These are phyloP conservation scores for Tardiomyces blankii DNA, from an alignment of 1,139 yeast species.

Conservation along the genomic window DNA sequence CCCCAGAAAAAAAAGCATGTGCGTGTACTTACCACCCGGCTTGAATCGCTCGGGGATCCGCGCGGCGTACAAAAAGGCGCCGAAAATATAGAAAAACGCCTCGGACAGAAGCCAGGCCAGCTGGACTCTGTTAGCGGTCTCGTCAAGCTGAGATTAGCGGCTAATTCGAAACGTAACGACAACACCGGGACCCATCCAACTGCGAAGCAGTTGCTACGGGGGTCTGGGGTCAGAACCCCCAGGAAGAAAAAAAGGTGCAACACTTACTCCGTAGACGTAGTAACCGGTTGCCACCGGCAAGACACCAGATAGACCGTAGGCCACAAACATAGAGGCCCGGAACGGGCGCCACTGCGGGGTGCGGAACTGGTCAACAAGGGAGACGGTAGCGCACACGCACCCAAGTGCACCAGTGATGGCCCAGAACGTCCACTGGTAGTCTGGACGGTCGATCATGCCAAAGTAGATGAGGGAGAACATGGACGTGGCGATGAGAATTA, in stretches of 20 bases:
- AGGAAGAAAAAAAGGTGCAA: neutral
- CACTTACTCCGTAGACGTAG: slow-evolving; percentile 27
- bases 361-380: slow-evolving; percentile 56
- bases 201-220: too few relatives aligned
- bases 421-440: slow-evolving; percentile 34
- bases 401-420: slow-evolving; percentile 47
- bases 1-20: too few relatives aligned
- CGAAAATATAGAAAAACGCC: slow-evolving; percentile 62
- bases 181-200: too few relatives aligned
- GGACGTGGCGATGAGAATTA: slow-evolving; percentile 63
- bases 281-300: slow-evolving; percentile 55
- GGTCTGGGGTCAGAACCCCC: neutral
- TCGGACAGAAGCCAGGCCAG: slow-evolving; percentile 54
- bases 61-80: slow-evolving; percentile 70
- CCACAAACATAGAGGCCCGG: slow-evolving; percentile 67
- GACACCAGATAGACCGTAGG: slow-evolving; percentile 71
- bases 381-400: slow-evolving; percentile 46
- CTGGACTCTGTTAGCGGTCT: slow-evolving; percentile 41
- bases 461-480: slow-evolving; percentile 61
- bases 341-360: slow-evolving; percentile 62
- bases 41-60: slow-evolving; percentile 64
- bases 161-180: too few relatives aligned
- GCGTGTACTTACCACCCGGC: slow-evolving; percentile 43
- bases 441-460: slow-evolving; percentile 45
- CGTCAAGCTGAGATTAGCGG: slow-evolving; percentile 28